Conservation (phyloP, 805 yeast genomes). For the Saccharomycodes ludwigii region DNA sequence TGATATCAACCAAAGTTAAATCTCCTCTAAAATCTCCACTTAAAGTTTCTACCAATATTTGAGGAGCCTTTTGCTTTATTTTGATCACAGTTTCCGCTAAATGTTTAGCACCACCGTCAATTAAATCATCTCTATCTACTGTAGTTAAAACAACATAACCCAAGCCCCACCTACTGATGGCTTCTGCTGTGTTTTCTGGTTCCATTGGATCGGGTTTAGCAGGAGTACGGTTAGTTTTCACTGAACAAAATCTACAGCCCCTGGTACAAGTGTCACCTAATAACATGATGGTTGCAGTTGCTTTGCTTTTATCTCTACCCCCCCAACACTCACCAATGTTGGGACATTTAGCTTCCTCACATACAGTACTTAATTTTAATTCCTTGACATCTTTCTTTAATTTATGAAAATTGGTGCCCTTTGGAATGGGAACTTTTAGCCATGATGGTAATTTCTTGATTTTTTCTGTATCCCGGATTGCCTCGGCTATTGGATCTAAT, state of each 20-base stretch:
- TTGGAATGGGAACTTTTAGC: constrained; percentile 95
- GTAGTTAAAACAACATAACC: constrained; percentile 97
- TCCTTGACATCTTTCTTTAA: constrained; percentile 82
- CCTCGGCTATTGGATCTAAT: constrained; percentile 67
- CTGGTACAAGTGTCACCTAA: constrained; percentile 98
- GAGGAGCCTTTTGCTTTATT: constrained; percentile 82
- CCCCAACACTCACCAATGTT: constrained; percentile 99
- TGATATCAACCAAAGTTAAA: constrained; percentile 58
- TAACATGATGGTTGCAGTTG: constrained; percentile 94
- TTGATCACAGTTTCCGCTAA: constrained; percentile 75
- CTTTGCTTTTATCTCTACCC: constrained; percentile 60
- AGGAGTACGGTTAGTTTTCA: constrained; percentile 83
- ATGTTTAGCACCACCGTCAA: constrained; percentile 90
- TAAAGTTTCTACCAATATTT: constrained; percentile 82
- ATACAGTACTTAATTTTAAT: constrained; percentile 82
- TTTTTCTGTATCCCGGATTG: constrained; percentile 46
- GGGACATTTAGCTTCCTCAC: constrained; percentile 99
- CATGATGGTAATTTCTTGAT: constrained; percentile 75
- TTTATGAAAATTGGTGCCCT: constrained; percentile 72
- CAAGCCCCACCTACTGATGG: constrained; percentile 93
- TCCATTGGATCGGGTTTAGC: constrained; percentile 87
- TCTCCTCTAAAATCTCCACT: constrained; percentile 96
- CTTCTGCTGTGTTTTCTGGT: constrained; percentile 96
- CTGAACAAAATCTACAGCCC: constrained; percentile 98
- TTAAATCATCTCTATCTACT: constrained; percentile 90